Base-by-base conservation (phyloP, 805 yeast species). In the Pichia rugopelliculosa region DNA sequence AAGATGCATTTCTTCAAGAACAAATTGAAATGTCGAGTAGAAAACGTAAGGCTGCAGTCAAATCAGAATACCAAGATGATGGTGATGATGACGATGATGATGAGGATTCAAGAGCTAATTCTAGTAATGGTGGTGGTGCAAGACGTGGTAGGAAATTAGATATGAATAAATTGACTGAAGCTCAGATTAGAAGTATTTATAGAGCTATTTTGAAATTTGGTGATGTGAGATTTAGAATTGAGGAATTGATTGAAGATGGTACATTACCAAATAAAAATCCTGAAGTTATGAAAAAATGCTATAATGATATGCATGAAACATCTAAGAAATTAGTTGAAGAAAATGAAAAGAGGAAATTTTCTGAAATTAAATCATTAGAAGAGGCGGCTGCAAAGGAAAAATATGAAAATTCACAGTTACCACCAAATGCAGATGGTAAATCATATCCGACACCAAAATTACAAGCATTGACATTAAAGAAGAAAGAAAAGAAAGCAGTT, bases 1-100 rank as follows among this genome's bases (percentile, higher is more conserved):
- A 93, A 55, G 97, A 91, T 53, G 84, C 80, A 54, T 90, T 80
- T 59, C 74, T 93, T 48, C 82, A 88, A 59, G 91, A 89, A 57
- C 98, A 93, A 65, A 80, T 93, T 55, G 88, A 88, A 53, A 77
- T 93, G 83, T 84, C 80, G 59, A 79, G 85, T 30, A 79, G 95
- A 62, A 77, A 96, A 59, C 80, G 86, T 49, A 82, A 84, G 24
- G 88, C 93, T 1, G 75, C 82, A 45, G 40, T 59, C 17, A 79
- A 76, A 57, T 77, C 82, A 50, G 74, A 74, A 44, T 54, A 61
- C 44, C 57, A 61, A 39, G 63, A 60, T 36, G 50, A 48, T 22
- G 67, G 61, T 22, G 72, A 70, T 44, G 77, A 72, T 20, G 69
- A 68, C 24, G 73, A 64, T 37, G 44, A 44, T 17, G 37, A 38